Percentiles rank a stretch among this genome's conserved stretches.
phyloP scores from a whole-genome alignment of 805 yeast genomes.

The Teunomyces cretensis region DNA sequence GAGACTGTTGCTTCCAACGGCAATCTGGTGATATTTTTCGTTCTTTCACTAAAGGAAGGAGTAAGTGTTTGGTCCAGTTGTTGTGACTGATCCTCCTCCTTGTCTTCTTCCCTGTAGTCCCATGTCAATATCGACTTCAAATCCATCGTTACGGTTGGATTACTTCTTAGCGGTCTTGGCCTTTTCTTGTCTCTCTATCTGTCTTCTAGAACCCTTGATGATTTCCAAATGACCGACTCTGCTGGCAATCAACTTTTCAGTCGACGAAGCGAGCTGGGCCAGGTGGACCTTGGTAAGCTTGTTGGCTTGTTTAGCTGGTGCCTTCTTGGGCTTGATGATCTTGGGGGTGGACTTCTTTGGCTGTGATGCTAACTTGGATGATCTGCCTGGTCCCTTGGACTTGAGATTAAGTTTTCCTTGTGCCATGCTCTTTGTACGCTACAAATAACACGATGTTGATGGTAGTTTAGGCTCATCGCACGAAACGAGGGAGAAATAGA shows the following conservation, averaged over 20 bases:
- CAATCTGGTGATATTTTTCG: constrained; percentile 1
- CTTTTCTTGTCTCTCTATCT: constrained; percentile 64
- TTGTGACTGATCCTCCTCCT: not conserved
- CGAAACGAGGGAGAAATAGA: not conserved
- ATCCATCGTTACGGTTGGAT: not conserved
- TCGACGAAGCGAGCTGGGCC: constrained; percentile 53
- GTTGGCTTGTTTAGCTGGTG: constrained; percentile 44
- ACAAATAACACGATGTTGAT: too few species aligned
- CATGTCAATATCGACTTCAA: not conserved
- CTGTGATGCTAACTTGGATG: constrained; percentile 64
- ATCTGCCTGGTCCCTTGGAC: constrained; percentile 47
- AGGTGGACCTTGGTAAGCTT: constrained; percentile 59
- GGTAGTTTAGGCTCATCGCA: not conserved
- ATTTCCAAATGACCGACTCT: constrained; percentile 93
- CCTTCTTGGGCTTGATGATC: constrained; percentile 65
- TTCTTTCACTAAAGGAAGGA: not conserved
- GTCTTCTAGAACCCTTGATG: constrained; percentile 85
- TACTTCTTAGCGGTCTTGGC: constrained; percentile 22
- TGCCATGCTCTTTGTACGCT: constrained; percentile 48
- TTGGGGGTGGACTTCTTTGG: constrained; percentile 73
- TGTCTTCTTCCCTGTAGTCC: not conserved
- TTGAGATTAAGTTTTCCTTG: constrained; percentile 69
- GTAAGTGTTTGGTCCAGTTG: not conserved
- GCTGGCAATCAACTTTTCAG: constrained; percentile 84
- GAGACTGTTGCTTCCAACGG: not conserved